Conservation (phyloP, 108 stramenopile genomes). For the Aurantiochytrium sp. region DNA sequence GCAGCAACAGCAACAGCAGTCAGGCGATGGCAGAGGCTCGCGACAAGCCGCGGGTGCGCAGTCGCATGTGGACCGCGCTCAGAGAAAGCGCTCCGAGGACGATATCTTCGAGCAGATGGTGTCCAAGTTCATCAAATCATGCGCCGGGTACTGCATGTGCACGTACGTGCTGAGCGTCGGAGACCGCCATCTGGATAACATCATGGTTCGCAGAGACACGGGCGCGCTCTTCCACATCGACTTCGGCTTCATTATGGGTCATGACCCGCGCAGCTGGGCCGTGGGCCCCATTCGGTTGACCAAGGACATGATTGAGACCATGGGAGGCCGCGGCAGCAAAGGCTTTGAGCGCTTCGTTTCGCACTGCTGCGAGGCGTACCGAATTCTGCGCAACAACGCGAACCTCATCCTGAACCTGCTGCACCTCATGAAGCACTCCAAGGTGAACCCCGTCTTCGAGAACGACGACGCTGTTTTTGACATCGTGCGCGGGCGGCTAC, state of each 20-base stretch:
- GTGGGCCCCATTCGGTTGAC: background rate
- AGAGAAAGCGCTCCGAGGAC: conserved; percentile 11
- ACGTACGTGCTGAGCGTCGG: conserved; percentile 90
- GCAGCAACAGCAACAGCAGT: conserved; percentile 53
- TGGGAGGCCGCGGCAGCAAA: conserved; percentile 84
- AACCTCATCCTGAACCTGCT: conserved; percentile 92
- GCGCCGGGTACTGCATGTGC: conserved; percentile 95
- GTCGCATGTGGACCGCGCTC: no score
- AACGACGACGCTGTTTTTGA: conserved; percentile 85
- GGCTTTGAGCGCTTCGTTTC: conserved; percentile 81
- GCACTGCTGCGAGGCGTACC: conserved; percentile 89
- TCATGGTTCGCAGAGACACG: conserved; percentile 61
- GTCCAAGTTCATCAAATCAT: conserved; percentile 85
- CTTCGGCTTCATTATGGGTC: conserved; percentile 81
- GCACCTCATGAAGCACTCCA: conserved; percentile 91
- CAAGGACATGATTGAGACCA: conserved; percentile 67
- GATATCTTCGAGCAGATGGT: conserved; percentile 63
- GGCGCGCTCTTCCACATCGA: conserved; percentile 83
- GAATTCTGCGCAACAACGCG: conserved; percentile 83
- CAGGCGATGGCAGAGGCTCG: no score
- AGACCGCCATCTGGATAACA: conserved; percentile 77
- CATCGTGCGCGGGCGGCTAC: conserved; percentile 85
- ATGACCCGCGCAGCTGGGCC: conserved; percentile 23
- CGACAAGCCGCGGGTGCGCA: conserved; percentile 23
- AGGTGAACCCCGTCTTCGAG: conserved; percentile 88